Base-by-base conservation (phyloP, 805 yeast species). In the Yamadazyma sp. region DNA sequence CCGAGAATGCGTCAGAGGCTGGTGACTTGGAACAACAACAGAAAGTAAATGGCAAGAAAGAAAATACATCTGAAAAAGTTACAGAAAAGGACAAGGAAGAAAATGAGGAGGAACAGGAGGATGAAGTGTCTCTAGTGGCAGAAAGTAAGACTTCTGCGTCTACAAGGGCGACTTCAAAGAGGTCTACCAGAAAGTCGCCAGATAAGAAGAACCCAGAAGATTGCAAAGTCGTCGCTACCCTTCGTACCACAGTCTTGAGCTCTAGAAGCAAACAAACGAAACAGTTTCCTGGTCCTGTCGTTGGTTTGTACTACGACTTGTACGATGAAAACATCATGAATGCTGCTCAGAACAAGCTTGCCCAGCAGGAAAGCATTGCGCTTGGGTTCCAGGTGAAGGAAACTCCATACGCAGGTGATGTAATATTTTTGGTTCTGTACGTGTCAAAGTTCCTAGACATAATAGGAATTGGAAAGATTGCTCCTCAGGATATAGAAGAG, bases 261-360 rank as follows among this genome's bases (percentile, higher is more conserved):
- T 53, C 53, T 13, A 50, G 54, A 12, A 50, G 54, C 37, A 62
- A 59, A 42, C 41, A 52, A 11, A 49, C 66, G 6, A 47, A 70
- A 21, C 61, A 62, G 23, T 52, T 59, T 11, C 71, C 73, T 0
- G 72, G 71, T 1, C 72, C 74, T 1, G 46, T 67, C 30, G 50
- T 67, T 3, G 57, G 62, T 0, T 45, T 68, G 19, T 46, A 52
- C 33, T 67, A 60, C 40, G 64, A 60, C 29, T 45, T 58, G 8
- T 67, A 68, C 38, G 73, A 68, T 40, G 71, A 64, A 11, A 63
- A 61, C 45, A 32, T 57, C 8, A 38, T 64, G 27, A 36, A 38
- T 5, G 46, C 48, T 5, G 28, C 48, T 5, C 45, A 44, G 15
- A 31, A 46, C 21, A 24, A 35, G 8, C 24, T 23, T 3, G 49